Evolutionary conservation across 2,329 filamentous ascomycete genomes (phyloP).

Genomic region (Hymenoscyphus occultus): DNA sequence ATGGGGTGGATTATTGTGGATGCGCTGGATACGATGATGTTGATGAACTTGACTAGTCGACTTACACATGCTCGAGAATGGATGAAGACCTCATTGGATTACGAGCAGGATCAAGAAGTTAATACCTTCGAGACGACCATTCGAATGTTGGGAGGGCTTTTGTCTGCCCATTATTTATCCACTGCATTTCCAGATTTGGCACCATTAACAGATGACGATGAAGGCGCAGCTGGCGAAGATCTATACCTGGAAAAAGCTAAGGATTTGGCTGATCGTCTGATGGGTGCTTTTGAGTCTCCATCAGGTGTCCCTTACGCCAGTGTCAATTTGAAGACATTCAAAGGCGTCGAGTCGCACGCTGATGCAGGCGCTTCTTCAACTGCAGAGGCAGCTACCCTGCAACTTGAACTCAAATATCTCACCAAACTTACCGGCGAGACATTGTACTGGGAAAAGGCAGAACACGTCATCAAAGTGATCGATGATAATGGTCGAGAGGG

Average conservation of each 20-base stretch:
- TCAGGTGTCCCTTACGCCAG: constrained; percentile 89
- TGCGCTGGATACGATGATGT: constrained; percentile 90
- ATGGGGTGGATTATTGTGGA: constrained; percentile 99
- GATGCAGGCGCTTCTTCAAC: constrained; percentile 89
- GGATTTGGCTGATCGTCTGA: constrained; percentile 82
- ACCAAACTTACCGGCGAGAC: constrained; percentile 91
- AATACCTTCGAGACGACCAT: constrained; percentile 98
- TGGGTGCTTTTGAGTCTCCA: constrained; percentile 82
- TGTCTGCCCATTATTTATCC: constrained; percentile 94
- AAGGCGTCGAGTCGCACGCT: constrained; percentile 76
- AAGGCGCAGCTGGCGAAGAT: constrained; percentile 75
- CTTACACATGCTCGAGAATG: constrained; percentile 83
- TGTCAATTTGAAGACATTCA: constrained; percentile 75
- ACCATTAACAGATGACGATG: constrained; percentile 67
- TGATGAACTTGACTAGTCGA: constrained; percentile 93
- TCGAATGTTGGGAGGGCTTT: constrained; percentile 88
- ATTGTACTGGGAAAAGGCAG: constrained; percentile 86
- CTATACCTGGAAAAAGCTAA: constrained; percentile 94
- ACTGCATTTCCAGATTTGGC: constrained; percentile 78
- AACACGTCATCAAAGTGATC: constrained; percentile 87
- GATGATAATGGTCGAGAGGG: constrained; percentile 77
- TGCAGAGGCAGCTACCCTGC: constrained; percentile 85
- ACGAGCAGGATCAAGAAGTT: constrained; percentile 91
- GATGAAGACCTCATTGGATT: constrained; percentile 76
- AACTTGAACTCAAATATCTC: constrained; percentile 96